A percentile compares a stretch with the other conserved stretches of the same genome.
These are phyloP conservation scores for Dryas integrifolia DNA, from an alignment of 331 rosid species.

Conservation along the genomic window DNA sequence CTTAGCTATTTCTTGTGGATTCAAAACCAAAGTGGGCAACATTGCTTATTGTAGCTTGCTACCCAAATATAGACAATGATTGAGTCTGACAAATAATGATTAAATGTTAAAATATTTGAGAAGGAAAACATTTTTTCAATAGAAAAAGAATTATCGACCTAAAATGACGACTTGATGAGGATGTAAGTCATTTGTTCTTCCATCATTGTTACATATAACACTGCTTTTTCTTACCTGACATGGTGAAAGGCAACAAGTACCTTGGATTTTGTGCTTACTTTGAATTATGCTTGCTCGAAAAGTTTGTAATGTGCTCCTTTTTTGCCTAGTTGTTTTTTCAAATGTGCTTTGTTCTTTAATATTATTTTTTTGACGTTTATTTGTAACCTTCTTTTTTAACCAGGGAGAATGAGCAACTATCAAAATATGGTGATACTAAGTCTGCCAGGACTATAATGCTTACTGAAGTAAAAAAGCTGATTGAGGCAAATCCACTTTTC, in stretches of 20 bases:
- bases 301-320: slow-evolving; percentile 1
- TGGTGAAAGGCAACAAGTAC: background rate
- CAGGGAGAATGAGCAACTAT: slow-evolving; percentile 30
- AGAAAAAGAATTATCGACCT: background rate
- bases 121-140: background rate
- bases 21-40: background rate
- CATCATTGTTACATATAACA: background rate
- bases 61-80: background rate
- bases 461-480: slow-evolving; percentile 9
- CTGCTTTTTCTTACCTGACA: background rate
- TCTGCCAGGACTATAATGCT: slow-evolving; percentile 16
- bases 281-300: background rate
- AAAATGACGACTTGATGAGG: background rate
- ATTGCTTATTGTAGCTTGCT: background rate
- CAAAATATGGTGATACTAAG: slow-evolving; percentile 14
- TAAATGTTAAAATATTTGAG: background rate
- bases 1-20: background rate
- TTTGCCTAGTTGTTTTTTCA: background rate
- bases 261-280: background rate
- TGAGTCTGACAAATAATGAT: background rate
- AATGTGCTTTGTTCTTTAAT: background rate
- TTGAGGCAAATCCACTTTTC: slow-evolving; percentile 21
- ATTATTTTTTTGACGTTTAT: background rate
- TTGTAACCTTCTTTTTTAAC: background rate
- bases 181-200: background rate